Evolutionary conservation across 305 asterid species (phyloP), one percentile per base, ranked within the genome.

Genomic region (Withania somnifera): DNA sequence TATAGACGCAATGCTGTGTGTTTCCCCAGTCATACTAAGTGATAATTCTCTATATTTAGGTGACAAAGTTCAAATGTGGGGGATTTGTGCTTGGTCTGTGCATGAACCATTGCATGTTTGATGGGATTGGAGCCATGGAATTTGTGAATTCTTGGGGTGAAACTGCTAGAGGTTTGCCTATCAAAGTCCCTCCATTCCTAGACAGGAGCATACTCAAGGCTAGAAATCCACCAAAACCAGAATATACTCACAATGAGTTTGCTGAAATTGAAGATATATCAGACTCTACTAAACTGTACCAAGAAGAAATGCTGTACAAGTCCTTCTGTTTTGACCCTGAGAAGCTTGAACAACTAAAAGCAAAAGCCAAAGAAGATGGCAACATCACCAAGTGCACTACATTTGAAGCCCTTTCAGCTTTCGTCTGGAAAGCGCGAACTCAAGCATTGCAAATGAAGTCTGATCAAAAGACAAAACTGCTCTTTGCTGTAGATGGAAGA

Each of bases 21-120:
- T 36, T 34, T 36, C 40, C 40, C 40, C 6, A 36, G 4, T 22
- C 9, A 26, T 61, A 61, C 19, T 71, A 26, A 71, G 1, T 56
- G 24, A 42, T 34, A 0, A 14, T 45, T 57, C 54, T 52, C 1
- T 14, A 52, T 56, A 14, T 63, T 32, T 85, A 93, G 98, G 97
- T 91, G 80, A 95, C 99, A 7, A 90, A 91, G 84, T 95, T 95
- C 94, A 91, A 91, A 82, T 92, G 98, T 86, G 97, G 98, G 26
- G 99, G 99, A 15, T 94, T 93, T 81, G 97, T 90, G 26, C 88
- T 95, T 0, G 97, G 98, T 6, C 24, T 95, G 66, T 88, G 97
- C 88, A 89, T 93, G 97, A 94, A 95, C 82, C 99, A 95, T 69
- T 90, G 96, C 78, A 91, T 94, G 97, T 90, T 90, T 61, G 98